phyloP scores from a whole-genome alignment of 176 grass and related monocot genomes.

The Elaeis guineensis region DNA sequence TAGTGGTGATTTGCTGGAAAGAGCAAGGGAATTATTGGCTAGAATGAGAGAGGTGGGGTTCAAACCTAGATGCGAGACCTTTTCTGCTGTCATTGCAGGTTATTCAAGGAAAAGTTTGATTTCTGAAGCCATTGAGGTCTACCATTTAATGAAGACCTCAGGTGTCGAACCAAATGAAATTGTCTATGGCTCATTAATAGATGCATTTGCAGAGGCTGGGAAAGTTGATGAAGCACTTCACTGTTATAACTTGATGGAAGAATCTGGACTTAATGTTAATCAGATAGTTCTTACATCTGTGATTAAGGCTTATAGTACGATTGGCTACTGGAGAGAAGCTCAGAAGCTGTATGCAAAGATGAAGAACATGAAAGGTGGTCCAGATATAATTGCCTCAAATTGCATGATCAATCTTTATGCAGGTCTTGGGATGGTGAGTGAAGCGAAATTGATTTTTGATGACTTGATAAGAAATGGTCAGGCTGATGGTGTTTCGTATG shows the following conservation, averaged over 20 bases:
- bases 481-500: conserved; percentile 47
- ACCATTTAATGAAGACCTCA: conserved; percentile 44
- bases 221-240: conserved; percentile 43
- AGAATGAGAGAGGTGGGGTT: conserved; percentile 59
- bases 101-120: conserved; percentile 37
- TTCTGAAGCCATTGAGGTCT: conserved; percentile 46
- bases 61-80: conserved; percentile 50
- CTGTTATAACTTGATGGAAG: conserved; percentile 46
- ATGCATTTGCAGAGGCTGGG: conserved; percentile 51
- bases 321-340: conserved; percentile 58
- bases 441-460: conserved; percentile 56
- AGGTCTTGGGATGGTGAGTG: conserved; percentile 54
- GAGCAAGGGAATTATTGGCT: conserved; percentile 35
- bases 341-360: conserved; percentile 50
- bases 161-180: conserved; percentile 51
- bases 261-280: conserved; percentile 45
- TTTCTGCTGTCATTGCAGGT: conserved; percentile 45
- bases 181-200: conserved; percentile 50
- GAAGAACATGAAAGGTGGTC: conserved; percentile 40
- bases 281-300: conserved; percentile 46
- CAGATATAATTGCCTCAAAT: conserved; percentile 63
- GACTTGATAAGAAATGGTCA: conserved; percentile 31
- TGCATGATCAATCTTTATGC: conserved; percentile 70
- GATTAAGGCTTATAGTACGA: conserved; percentile 56
- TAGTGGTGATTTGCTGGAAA: conserved; percentile 37